Evolutionary conservation across 257 asterid species (phyloP).

Genomic region (Jacaranda copaia): DNA sequence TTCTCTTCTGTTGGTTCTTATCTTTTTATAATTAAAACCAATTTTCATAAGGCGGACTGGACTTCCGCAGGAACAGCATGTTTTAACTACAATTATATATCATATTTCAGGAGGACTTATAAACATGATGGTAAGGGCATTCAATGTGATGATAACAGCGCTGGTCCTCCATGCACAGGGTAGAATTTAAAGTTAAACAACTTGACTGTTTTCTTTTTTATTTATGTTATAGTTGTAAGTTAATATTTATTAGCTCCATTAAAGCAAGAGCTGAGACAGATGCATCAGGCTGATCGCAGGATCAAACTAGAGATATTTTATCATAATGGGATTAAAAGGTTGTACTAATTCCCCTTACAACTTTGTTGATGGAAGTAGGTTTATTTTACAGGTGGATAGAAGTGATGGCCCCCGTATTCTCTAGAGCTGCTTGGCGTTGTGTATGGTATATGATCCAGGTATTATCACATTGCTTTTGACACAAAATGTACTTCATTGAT

Average conservation of each 20-base stretch:
- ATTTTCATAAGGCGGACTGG: background rate
- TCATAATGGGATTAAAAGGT: background rate
- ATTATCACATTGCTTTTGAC: background rate
- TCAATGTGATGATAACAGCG: conserved; percentile 64
- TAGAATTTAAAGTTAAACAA: conserved; percentile 47
- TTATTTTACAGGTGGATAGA: conserved; percentile 78
- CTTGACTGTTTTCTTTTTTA: conserved; percentile 25
- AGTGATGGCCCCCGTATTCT: conserved; percentile 96
- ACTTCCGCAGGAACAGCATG: background rate
- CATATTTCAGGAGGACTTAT: conserved; percentile 64
- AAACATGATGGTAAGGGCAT: conserved; percentile 61
- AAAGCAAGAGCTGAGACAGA: background rate
- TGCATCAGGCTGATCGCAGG: background rate
- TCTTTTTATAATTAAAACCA: background rate
- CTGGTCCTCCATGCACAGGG: conserved; percentile 95
- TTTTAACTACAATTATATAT: background rate
- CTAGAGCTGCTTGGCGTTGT: conserved; percentile 83
- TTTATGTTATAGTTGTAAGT: background rate
- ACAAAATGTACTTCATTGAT: background rate
- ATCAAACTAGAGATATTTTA: background rate
- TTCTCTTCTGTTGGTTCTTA: background rate
- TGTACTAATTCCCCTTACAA: background rate
- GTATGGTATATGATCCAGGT: conserved; percentile 96
- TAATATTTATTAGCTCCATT: background rate
- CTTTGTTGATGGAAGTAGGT: background rate